These are phyloP conservation scores for Penicillium cataractarum DNA, from an alignment of 495 filamentous ascomycete genomes.

Conservation along the genomic window DNA sequence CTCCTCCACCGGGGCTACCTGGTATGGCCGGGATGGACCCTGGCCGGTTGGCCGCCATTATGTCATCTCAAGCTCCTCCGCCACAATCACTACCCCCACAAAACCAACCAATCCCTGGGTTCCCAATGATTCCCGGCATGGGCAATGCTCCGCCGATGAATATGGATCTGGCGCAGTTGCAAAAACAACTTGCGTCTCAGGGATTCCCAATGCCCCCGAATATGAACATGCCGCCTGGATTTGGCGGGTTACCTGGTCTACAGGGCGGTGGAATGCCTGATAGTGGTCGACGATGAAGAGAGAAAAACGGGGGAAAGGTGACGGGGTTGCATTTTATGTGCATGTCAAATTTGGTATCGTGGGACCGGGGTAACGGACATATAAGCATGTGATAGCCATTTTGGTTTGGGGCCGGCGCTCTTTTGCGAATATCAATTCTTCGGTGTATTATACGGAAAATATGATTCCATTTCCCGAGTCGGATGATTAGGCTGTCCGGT, in stretches of 20 bases:
- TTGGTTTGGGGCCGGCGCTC: conserved; percentile 25
- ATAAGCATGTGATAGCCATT: conserved; percentile 25
- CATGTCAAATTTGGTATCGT: conserved; percentile 24
- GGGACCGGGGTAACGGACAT: conserved; percentile 31
- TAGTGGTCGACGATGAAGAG: conserved; percentile 38
- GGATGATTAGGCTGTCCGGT: neutral
- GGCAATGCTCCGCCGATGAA: conserved; percentile 55
- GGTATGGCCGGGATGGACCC: conserved; percentile 58
- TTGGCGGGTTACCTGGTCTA: conserved; percentile 51
- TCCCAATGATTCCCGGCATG: conserved; percentile 52
- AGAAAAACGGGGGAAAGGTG: neutral
- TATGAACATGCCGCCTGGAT: conserved; percentile 41
- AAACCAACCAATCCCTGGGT: conserved; percentile 37
- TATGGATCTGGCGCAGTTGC: conserved; percentile 71
- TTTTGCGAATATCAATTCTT: conserved; percentile 27
- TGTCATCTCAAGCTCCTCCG: conserved; percentile 47
- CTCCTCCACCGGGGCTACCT: conserved; percentile 54
- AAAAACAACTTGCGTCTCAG: conserved; percentile 49
- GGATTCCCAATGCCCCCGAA: conserved; percentile 43
- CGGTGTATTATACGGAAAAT: conserved; percentile 27
- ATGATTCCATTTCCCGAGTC: conserved; percentile 8
- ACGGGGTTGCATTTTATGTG: conserved; percentile 4
- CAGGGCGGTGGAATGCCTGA: conserved; percentile 40
- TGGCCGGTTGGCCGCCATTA: conserved; percentile 49
- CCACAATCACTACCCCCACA: conserved; percentile 37